These are phyloP conservation scores for Debaryomyces prosopidis DNA, from an alignment of 805 yeast genomes.

Conservation along the genomic window DNA sequence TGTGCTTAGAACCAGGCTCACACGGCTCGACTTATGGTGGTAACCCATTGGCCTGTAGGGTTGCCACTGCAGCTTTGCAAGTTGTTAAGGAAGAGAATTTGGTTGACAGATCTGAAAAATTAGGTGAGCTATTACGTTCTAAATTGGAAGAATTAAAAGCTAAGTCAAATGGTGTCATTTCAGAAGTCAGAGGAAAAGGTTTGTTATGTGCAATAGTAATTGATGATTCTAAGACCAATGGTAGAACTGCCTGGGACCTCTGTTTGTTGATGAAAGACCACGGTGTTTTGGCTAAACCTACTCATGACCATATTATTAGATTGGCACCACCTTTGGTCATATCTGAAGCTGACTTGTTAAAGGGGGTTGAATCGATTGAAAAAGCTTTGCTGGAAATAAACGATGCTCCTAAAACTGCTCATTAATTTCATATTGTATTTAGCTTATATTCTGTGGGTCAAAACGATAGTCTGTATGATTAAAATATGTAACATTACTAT, in stretches of 20 bases:
- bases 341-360: conserved; percentile 77
- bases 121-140: conserved; percentile 69
- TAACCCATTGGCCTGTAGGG: conserved; percentile 90
- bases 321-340: conserved; percentile 95
- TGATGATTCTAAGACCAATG: conserved; percentile 79
- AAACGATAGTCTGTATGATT: no score
- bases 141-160: conserved; percentile 55
- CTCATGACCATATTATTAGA: conserved; percentile 93
- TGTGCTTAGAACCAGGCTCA: conserved; percentile 87
- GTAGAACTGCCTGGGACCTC: conserved; percentile 94
- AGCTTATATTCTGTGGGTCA: no score
- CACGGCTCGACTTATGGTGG: conserved; percentile 99
- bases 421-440: conserved; percentile 21
- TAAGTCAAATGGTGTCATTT: conserved; percentile 52
- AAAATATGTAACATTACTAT: no score
- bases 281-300: conserved; percentile 94
- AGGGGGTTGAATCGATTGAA: conserved; percentile 77
- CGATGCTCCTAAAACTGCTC: conserved; percentile 45
- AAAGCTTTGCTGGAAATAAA: conserved; percentile 50
- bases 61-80: conserved; percentile 88
- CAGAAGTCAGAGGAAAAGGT: conserved; percentile 81
- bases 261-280: conserved; percentile 84
- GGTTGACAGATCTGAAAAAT: conserved; percentile 69
- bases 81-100: conserved; percentile 87
- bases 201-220: conserved; percentile 88